These are phyloP conservation scores for Dryadomyces quercivorus DNA, from an alignment of 2,329 filamentous ascomycete genomes.

Conservation along the genomic window DNA sequence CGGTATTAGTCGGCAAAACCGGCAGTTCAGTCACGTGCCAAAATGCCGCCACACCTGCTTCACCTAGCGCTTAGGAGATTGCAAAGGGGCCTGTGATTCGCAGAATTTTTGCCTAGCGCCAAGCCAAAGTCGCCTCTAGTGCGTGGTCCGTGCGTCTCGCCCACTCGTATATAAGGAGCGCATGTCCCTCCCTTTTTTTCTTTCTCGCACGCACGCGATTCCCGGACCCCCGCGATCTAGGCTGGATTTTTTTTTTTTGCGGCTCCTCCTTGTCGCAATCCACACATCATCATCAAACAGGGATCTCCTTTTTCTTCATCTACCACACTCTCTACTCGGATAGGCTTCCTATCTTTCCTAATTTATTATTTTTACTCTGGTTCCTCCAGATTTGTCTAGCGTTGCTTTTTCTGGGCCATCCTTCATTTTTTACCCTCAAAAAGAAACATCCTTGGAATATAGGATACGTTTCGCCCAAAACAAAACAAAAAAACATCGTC, in stretches of 20 bases:
- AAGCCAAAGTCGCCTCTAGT: constrained; percentile 2
- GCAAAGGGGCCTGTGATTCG: constrained; percentile 12
- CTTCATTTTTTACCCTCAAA: neutral
- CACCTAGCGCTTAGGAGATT: constrained; percentile 9
- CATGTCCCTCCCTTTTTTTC: constrained; percentile 12
- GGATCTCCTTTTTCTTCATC: neutral
- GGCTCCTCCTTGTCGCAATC: constrained; percentile 1
- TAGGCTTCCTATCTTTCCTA: neutral
- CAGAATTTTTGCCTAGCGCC: constrained; percentile 11
- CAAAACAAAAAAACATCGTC: neutral
- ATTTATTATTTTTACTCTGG: neutral
- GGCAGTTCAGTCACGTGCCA: constrained; percentile 5
- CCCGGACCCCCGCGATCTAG: constrained; percentile 5
- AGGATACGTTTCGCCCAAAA: neutral
- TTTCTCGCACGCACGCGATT: constrained; percentile 7
- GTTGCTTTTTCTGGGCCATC: constrained; percentile 1
- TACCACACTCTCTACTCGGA: constrained; percentile 2
- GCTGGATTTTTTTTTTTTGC: constrained; percentile 3
- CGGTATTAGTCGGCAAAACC: neutral
- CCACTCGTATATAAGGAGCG: constrained; percentile 11
- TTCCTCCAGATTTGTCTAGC: neutral
- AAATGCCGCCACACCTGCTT: constrained; percentile 5
- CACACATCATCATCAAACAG: neutral
- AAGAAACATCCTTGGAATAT: neutral
- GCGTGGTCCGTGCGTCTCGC: constrained; percentile 11